Evolutionary conservation across 768 basidiomycete genomes (phyloP).

Genomic region (Podaxis pistillaris): DNA sequence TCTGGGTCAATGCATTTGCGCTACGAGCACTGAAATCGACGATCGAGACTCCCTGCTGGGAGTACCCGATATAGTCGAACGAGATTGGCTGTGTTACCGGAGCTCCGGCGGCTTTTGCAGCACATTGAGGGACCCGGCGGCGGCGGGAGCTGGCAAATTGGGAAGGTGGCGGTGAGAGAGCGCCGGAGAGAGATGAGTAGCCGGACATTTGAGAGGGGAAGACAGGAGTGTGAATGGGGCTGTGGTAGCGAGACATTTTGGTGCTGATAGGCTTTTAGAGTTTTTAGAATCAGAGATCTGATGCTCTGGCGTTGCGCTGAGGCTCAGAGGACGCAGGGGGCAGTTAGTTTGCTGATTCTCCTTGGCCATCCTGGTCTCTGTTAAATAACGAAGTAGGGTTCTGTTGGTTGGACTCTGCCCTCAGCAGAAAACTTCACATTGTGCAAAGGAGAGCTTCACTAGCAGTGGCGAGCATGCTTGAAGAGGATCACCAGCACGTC

Average conservation of each 20-base stretch:
- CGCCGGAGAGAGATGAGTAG: constrained; percentile 29
- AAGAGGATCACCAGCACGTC: constrained; percentile 7
- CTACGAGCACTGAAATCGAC: constrained; percentile 40
- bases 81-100: constrained; percentile 28
- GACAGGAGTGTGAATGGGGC: constrained; percentile 44
- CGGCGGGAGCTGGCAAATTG: constrained; percentile 31
- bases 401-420: not conserved
- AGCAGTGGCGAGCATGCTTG: not conserved
- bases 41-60: constrained; percentile 45
- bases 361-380: not conserved
- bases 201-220: constrained; percentile 23
- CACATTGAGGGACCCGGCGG: constrained; percentile 34
- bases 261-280: not conserved
- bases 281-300: not conserved
- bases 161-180: constrained; percentile 20
- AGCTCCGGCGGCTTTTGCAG: constrained; percentile 21
- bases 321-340: not conserved
- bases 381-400: not conserved
- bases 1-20: constrained; percentile 26
- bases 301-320: not conserved
- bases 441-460: not conserved
- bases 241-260: constrained; percentile 27
- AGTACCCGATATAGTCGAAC: constrained; percentile 43
- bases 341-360: not conserved
- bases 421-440: not conserved